These are phyloP conservation scores for Citrus glauca DNA, from an alignment of 345 rosid species.

Conservation along the genomic window DNA sequence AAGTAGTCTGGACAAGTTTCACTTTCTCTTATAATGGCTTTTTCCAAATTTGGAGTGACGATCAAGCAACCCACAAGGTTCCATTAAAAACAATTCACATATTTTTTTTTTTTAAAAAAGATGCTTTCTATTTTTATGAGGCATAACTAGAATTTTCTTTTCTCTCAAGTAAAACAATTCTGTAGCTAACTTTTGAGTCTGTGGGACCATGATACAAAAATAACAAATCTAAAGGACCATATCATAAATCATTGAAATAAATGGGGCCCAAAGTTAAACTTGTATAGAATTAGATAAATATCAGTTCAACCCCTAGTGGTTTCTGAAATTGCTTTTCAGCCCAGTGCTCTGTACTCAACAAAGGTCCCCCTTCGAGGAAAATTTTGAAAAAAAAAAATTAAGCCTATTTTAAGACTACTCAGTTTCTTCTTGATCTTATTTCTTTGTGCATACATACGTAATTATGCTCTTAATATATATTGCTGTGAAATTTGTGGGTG, in stretches of 20 bases:
- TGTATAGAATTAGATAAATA: background rate
- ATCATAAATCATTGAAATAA: background rate
- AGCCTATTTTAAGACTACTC: too few species aligned
- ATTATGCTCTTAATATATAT: too few species aligned
- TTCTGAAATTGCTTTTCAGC: too few species aligned
- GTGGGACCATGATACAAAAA: background rate
- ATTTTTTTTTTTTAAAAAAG: too few species aligned
- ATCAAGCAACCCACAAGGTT: background rate
- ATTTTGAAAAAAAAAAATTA: too few species aligned
- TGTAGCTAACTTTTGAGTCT: background rate
- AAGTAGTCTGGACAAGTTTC: background rate
- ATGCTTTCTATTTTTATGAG: background rate
- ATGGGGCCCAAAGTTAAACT: background rate
- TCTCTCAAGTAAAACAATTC: background rate
- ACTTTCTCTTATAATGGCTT: background rate
- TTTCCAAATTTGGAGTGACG: background rate
- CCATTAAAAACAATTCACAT: background rate
- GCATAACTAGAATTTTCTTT: background rate
- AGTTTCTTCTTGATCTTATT: too few species aligned
- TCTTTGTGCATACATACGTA: too few species aligned
- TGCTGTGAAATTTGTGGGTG: slow-evolving; percentile 6
- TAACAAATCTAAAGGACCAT: too few species aligned
- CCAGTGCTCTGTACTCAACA: too few species aligned
- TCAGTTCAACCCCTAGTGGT: background rate
- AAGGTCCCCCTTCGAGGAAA: too few species aligned